These are phyloP conservation scores for Colletotrichum scovillei DNA, from an alignment of 2,329 filamentous ascomycete genomes.

Conservation along the genomic window DNA sequence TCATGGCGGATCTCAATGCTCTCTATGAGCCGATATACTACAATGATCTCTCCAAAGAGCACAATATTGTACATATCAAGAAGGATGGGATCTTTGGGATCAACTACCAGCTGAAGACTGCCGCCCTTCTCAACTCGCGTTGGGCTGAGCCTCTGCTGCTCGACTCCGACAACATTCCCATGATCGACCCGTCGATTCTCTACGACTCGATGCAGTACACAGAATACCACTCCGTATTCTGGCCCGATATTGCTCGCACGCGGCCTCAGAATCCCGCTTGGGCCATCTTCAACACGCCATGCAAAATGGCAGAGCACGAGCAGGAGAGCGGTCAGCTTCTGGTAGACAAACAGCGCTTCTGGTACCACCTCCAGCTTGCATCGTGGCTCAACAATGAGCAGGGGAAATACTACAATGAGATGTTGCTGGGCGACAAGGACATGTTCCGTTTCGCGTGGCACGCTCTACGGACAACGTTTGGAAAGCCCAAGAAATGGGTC, in stretches of 20 bases:
- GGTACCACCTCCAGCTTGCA: slow-evolving; percentile 29
- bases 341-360: slow-evolving; percentile 26
- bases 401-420: slow-evolving; percentile 18
- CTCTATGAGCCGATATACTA: slow-evolving; percentile 22
- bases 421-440: slow-evolving; percentile 27
- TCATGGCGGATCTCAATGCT: slow-evolving; percentile 21
- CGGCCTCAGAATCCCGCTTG: slow-evolving; percentile 15
- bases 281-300: slow-evolving; percentile 25
- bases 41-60: slow-evolving; percentile 23
- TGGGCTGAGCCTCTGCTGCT: slow-evolving; percentile 18
- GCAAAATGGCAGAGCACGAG: slow-evolving; percentile 27
- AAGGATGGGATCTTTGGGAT: slow-evolving; percentile 29
- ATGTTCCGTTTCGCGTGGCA: slow-evolving; percentile 33
- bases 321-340: slow-evolving; percentile 23
- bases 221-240: slow-evolving; percentile 19
- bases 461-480: slow-evolving; percentile 9
- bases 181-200: slow-evolving; percentile 8
- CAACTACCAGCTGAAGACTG: slow-evolving; percentile 31
- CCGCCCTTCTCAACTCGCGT: slow-evolving; percentile 14
- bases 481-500: slow-evolving; percentile 20
- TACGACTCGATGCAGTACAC: slow-evolving; percentile 23
- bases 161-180: slow-evolving; percentile 18
- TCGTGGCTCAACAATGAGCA: slow-evolving; percentile 30
- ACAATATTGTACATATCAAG: slow-evolving; percentile 24
- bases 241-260: slow-evolving; percentile 24